phyloP scores from a whole-genome alignment of 2,329 filamentous ascomycete genomes.

The Diaporthe vaccinii region DNA sequence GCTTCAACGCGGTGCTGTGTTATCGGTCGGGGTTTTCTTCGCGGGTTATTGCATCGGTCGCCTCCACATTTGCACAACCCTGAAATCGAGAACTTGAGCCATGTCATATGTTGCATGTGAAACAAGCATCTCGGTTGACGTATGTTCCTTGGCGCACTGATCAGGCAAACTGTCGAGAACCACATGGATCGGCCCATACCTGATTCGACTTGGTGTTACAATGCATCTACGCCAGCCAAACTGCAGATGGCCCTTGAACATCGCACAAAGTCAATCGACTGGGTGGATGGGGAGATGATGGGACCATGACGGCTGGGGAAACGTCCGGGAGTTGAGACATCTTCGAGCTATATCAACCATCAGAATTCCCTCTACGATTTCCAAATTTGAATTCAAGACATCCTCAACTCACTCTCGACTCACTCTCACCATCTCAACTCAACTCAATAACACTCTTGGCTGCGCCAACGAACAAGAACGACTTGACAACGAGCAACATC shows the following conservation, averaged over 20 bases:
- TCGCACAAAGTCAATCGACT: slow-evolving; percentile 26
- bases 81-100: slow-evolving; percentile 1
- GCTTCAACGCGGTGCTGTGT: background rate
- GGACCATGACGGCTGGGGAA: background rate
- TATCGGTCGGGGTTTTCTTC: slow-evolving; percentile 12
- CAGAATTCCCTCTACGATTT: background rate
- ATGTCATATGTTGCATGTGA: slow-evolving; percentile 31
- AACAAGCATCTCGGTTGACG: slow-evolving; percentile 31
- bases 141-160: slow-evolving; percentile 33
- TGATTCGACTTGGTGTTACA: slow-evolving; percentile 32
- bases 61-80: slow-evolving; percentile 26
- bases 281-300: background rate
- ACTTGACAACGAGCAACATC: background rate
- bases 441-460: slow-evolving; percentile 5
- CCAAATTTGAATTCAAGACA: background rate
- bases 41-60: slow-evolving; percentile 8
- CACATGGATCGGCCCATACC: slow-evolving; percentile 30
- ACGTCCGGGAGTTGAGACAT: background rate
- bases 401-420: slow-evolving; percentile 23
- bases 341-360: slow-evolving; percentile 22
- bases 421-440: background rate
- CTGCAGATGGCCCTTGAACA: slow-evolving; percentile 17
- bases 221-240: slow-evolving; percentile 10
- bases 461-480: slow-evolving; percentile 7
- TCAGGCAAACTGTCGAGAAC: slow-evolving; percentile 33